Evolutionary conservation across 495 filamentous ascomycete genomes (phyloP).

Genomic region (Aspergillus biplanus): DNA sequence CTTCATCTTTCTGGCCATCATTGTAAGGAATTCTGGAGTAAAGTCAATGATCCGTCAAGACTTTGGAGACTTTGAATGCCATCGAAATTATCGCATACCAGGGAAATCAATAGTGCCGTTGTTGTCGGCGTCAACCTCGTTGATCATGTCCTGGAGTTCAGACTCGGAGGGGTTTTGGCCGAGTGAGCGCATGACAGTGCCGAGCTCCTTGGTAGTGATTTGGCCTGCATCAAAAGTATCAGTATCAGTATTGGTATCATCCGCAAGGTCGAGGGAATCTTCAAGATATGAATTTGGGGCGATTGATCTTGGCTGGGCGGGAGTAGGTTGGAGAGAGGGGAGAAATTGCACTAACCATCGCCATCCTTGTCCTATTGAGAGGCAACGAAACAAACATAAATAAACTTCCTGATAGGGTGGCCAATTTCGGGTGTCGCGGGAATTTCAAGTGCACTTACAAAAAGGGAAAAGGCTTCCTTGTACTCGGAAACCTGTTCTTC

Average conservation of each 20-base stretch:
- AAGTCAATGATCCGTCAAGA: slow-evolving; percentile 18
- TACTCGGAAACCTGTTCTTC: slow-evolving; percentile 99
- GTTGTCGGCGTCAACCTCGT: slow-evolving; percentile 99
- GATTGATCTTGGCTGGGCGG: background rate
- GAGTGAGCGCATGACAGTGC: slow-evolving; percentile 99
- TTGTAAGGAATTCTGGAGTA: slow-evolving; percentile 88
- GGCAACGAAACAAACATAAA: slow-evolving; percentile 27
- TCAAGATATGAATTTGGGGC: background rate
- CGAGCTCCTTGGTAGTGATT: slow-evolving; percentile 99
- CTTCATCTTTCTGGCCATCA: slow-evolving; percentile 99
- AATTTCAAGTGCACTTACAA: slow-evolving; percentile 70
- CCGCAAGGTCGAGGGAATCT: background rate
- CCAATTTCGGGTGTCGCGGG: background rate
- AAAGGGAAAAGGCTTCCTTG: slow-evolving; percentile 99
- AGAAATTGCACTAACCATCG: slow-evolving; percentile 80
- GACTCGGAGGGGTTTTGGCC: slow-evolving; percentile 99
- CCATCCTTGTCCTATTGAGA: slow-evolving; percentile 93
- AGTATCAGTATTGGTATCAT: slow-evolving; percentile 5
- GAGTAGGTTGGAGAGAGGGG: slow-evolving; percentile 4
- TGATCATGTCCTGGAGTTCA: slow-evolving; percentile 99
- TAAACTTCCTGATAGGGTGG: slow-evolving; percentile 6
- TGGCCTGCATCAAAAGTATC: slow-evolving; percentile 63
- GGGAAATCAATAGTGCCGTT: slow-evolving; percentile 99
- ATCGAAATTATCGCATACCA: slow-evolving; percentile 57
- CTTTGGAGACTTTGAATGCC: background rate